Evolutionary conservation across 192 early-diverging fungal species (phyloP).

Genomic region (Coemansia sp.): DNA sequence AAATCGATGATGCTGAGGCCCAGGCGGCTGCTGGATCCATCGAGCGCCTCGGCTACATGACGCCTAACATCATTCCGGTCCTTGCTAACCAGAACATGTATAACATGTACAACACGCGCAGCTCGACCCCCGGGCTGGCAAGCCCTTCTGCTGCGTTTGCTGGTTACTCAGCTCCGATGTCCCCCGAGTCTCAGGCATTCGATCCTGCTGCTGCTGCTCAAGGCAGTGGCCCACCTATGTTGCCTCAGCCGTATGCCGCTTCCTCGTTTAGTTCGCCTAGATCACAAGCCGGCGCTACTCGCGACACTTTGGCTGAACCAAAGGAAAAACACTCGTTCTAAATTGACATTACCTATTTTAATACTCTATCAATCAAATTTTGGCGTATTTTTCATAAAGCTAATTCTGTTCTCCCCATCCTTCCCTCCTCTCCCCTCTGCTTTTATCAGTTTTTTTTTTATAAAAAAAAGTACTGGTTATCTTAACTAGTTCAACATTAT

Average conservation of each 20-base stretch:
- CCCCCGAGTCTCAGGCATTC: constrained; percentile 9
- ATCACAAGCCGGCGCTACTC: neutral
- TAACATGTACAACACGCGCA: too few species aligned
- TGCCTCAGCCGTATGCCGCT: constrained; percentile 27
- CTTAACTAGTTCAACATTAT: too few species aligned
- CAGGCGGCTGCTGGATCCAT: constrained; percentile 45
- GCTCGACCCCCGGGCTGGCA: constrained; percentile 1
- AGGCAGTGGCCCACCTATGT: neutral
- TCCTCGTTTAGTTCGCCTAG: constrained; percentile 13
- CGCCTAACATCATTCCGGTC: constrained; percentile 48
- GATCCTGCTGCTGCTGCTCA: neutral
- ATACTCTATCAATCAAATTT: too few species aligned
- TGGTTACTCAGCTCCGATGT: constrained; percentile 2
- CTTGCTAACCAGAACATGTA: constrained; percentile 41
- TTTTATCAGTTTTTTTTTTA: too few species aligned
- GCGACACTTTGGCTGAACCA: too few species aligned
- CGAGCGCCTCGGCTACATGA: constrained; percentile 56
- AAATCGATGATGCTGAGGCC: constrained; percentile 34
- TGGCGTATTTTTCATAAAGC: too few species aligned
- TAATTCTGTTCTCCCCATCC: too few species aligned
- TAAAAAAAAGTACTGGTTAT: too few species aligned
- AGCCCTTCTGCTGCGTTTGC: constrained; percentile 12
- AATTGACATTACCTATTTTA: too few species aligned
- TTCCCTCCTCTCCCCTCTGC: too few species aligned
- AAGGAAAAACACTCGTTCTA: too few species aligned